Conservation (phyloP, 1,284 basidiomycete species). For the Heterobasidion parviporum region DNA sequence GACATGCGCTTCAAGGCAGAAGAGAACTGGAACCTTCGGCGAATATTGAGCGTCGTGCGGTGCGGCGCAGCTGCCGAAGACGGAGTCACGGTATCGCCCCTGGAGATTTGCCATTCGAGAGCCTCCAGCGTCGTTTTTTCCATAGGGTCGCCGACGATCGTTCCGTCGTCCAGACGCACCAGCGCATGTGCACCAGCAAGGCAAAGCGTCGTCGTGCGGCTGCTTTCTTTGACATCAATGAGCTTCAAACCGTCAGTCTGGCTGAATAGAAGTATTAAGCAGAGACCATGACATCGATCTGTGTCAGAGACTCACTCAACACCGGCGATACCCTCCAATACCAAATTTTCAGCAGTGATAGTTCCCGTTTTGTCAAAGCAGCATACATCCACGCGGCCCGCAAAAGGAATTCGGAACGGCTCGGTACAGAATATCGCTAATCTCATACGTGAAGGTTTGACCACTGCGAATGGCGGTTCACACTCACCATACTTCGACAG, state of each 20-base stretch:
- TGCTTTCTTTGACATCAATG: constrained; percentile 70
- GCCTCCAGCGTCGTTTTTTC: constrained; percentile 95
- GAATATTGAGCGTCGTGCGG: constrained; percentile 60
- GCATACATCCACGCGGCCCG: constrained; percentile 91
- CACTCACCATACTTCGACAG: constrained; percentile 79
- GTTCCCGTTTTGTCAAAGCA: constrained; percentile 99
- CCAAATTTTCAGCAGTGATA: constrained; percentile 92
- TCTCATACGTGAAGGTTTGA: neutral
- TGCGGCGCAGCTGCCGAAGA: constrained; percentile 44
- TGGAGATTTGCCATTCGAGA: constrained; percentile 82
- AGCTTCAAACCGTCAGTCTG: constrained; percentile 55
- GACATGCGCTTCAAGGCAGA: constrained; percentile 95
- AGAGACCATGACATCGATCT: neutral
- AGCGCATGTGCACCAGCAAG: constrained; percentile 94
- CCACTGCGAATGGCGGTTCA: neutral
- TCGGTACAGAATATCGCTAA: constrained; percentile 95
- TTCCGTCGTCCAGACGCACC: constrained; percentile 88
- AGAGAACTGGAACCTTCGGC: constrained; percentile 92
- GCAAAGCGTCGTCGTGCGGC: constrained; percentile 76
- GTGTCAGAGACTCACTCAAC: constrained; percentile 52
- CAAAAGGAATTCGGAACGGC: constrained; percentile 91
- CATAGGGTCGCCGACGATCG: constrained; percentile 97
- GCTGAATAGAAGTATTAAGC: constrained; percentile 25
- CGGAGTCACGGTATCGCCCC: constrained; percentile 73
- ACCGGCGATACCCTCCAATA: constrained; percentile 87